Evolutionary conservation across 1,139 yeast genomes (phyloP), one percentile per base, ranked within the genome.

Genomic region (Hansenula lynferdii): DNA sequence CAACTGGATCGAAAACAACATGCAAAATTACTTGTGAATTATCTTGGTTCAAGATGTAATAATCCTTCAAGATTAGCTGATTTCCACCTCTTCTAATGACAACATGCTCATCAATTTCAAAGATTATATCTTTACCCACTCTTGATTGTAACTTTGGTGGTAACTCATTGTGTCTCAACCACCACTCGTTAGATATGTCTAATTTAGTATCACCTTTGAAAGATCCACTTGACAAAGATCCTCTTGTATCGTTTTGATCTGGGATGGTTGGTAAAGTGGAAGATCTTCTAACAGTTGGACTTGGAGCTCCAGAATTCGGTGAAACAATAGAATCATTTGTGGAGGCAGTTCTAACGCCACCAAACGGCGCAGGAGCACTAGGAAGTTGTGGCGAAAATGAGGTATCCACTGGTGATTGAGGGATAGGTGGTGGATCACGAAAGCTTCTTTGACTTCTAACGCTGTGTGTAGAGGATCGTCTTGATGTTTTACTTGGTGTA

Each of bases 31-130:
- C 67, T 52, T 84, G 89, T 2, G 92, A 75, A 48, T 83, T 78
- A 56, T 85, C 95, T 44, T 75, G 77, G 57, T 80, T 84, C 34
- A 89, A 61, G 15, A 89, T 69, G 57, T 86, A 87, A 50, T 83
- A 80, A 47, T 85, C 92, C 41, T 82, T 70, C 43, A 75, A 70
- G 7, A 69, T 62, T 35, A 78, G 60, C 5, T 51, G 52, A 33
- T 74, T 65, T 18, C 77, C 76, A 11, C 78, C 77, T 48, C 96
- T 75, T 54, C 82, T 84, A 15, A 52, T 51, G 12, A 81, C 62
- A 17, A 61, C 57, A 42, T 72, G 65, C 18, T 77, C 75, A 38
- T 87, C 96, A 21, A 80, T 72, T 56, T 87, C 96, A 58, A 63
- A 79, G 12, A 75, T 62, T 38, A 76, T 57, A 28, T 81, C 78